Evolutionary conservation across 495 filamentous ascomycete species (phyloP), one percentile per base, ranked within the genome.

Genomic region (Aspergillus diversus): DNA sequence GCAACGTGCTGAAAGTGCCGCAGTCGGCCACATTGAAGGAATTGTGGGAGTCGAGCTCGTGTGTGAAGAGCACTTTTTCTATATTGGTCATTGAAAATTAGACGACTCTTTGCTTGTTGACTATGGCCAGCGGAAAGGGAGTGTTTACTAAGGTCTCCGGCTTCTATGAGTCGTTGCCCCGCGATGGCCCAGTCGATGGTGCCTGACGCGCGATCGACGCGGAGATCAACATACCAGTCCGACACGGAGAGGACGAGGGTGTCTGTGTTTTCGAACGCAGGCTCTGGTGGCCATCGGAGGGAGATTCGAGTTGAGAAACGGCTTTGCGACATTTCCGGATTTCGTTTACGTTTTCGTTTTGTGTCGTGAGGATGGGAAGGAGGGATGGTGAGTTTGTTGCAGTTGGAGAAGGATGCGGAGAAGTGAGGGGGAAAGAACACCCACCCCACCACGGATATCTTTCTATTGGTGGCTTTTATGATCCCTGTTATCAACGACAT

Each of bases 231-330:
- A 47, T 78, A 80, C 76, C 77, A 81, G 59, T 74, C 73, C 8
- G 69, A 72, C 0, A 81, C 76, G 33, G 77, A 77, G 65, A 81
- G 71, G 60, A 80, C 77, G n/a, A 79, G 66, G 33, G 78, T 81
- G 37, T 81, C 77, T 33, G 77, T 81, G 32, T 70, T 77, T 60
- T 81, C 78, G 47, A 70, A 72, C 5, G 76, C 59, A 3, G 74
- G 65, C 33, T 75, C 74, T 7, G 78, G 75, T 9, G 73, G 70
- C 78, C 78, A 81, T 66, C 76, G 75, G 33, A 81, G 60, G 7
- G 77, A 80, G 48, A 81, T 72, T n/a, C 78, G 72, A 2, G 75
- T 77, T 16, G 76, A 79, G 57, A 77, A 71, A 33, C 74, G 73
- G 55, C 74, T 66, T 57, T 64, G 33, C 42, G 56, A 48, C 55